Conservation (phyloP, 192 early-diverging fungal species). For the Chytriomyces sp. region DNA sequence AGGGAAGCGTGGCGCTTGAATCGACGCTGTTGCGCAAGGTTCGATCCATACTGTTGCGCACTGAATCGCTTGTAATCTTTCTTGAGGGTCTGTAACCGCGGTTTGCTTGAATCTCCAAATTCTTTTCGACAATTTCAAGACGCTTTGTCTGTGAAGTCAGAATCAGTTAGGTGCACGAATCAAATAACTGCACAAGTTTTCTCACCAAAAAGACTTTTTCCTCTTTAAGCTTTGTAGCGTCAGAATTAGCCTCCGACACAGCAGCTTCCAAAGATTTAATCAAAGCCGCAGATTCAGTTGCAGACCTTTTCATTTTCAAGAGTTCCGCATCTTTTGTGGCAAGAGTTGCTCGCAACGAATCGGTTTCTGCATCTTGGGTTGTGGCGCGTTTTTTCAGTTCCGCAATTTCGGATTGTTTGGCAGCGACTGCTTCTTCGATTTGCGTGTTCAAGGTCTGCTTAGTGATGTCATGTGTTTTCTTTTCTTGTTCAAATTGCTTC, state of each 20-base stretch:
- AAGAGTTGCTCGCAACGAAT: background rate
- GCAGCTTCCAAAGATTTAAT: background rate
- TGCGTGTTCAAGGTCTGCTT: background rate
- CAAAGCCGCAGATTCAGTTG: background rate
- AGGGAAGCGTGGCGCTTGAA: background rate
- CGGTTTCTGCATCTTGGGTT: background rate
- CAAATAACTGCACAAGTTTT: background rate
- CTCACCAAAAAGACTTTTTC: background rate
- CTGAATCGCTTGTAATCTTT: background rate
- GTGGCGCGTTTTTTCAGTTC: background rate
- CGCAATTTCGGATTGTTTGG: background rate
- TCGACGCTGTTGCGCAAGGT: background rate
- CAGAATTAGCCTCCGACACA: background rate
- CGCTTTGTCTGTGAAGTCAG: background rate
- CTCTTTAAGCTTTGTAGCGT: background rate
- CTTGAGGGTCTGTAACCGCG: background rate
- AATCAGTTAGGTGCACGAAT: background rate
- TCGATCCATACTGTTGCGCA: background rate
- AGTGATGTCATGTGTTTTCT: background rate
- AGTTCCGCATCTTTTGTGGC: background rate
- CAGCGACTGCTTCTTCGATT: background rate
- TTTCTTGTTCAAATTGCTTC: background rate
- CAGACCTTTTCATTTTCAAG: background rate
- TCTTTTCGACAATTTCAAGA: conserved; percentile 17
- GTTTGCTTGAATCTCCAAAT: conserved; percentile 3